These are phyloP conservation scores for Aspergillus uvarum DNA, from an alignment of 2,329 filamentous ascomycete species.

Conservation along the genomic window DNA sequence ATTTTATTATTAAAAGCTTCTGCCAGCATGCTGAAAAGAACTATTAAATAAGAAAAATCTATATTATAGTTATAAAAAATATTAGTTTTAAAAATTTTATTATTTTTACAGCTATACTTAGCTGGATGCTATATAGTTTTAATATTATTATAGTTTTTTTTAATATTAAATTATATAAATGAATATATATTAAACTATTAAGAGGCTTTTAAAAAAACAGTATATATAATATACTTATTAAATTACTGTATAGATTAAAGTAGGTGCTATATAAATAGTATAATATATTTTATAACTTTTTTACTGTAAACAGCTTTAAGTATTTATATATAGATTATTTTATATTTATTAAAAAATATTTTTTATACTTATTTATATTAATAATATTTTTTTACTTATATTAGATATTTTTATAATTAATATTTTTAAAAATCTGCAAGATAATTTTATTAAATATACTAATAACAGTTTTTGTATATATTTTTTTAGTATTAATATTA, in stretches of 20 bases:
- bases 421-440: background rate
- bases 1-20: no score
- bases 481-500: no score
- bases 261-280: background rate
- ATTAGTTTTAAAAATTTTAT: background rate
- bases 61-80: background rate
- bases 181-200: background rate
- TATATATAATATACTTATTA: background rate
- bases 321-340: background rate
- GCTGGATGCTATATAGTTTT: background rate
- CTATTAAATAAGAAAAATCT: background rate
- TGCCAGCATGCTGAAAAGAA: background rate
- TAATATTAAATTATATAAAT: background rate
- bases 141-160: background rate
- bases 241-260: background rate
- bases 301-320: background rate
- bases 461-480: no score
- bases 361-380: background rate
- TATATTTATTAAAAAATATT: conserved; percentile 1
- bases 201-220: background rate
- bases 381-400: background rate
- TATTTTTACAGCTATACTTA: background rate
- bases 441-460: no score
- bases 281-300: conserved; percentile 2
- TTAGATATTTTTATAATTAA: background rate